Percentiles rank a stretch among this genome's conserved stretches.
phyloP scores from a whole-genome alignment of 768 basidiomycete species.

The Cystofilobasidium macerans region DNA sequence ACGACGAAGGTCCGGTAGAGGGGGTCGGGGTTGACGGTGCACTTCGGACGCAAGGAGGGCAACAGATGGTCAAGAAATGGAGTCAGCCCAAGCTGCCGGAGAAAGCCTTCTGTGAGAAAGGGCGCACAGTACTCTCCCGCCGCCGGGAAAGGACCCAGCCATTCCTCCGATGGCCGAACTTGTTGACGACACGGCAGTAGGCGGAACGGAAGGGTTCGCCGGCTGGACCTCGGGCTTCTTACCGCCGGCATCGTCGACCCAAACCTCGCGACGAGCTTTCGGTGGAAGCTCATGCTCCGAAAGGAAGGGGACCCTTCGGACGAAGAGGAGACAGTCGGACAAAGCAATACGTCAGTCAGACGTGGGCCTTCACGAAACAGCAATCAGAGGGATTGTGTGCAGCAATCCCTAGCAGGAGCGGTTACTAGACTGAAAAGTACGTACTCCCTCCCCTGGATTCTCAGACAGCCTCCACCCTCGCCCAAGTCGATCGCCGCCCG shows the following conservation, averaged over 20 bases:
- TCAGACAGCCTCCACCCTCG: constrained; percentile 57
- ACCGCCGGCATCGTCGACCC: constrained; percentile 20
- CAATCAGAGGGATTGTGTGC: too few relatives aligned
- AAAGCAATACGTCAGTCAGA: too few relatives aligned
- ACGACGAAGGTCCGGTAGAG: too few relatives aligned
- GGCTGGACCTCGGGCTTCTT: constrained; percentile 27
- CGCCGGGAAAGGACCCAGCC: constrained; percentile 51
- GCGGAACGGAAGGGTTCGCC: constrained; percentile 31
- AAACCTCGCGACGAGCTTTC: constrained; percentile 44
- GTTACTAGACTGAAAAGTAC: not conserved
- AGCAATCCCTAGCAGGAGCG: not conserved
- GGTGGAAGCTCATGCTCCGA: constrained; percentile 89
- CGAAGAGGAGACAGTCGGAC: not conserved
- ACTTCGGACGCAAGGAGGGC: not conserved
- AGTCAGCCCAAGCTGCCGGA: not conserved
- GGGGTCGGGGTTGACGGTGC: not conserved
- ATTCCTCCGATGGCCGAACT: constrained; percentile 22
- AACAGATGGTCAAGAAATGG: not conserved
- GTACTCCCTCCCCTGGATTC: constrained; percentile 74
- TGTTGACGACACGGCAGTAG: not conserved
- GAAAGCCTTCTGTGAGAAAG: too few relatives aligned
- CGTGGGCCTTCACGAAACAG: too few relatives aligned
- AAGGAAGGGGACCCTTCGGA: constrained; percentile 56
- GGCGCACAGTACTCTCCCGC: constrained; percentile 48
- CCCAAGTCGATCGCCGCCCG: constrained; percentile 91